Conservation (phyloP, 257 asterid genomes). For the Echium plantagineum region DNA sequence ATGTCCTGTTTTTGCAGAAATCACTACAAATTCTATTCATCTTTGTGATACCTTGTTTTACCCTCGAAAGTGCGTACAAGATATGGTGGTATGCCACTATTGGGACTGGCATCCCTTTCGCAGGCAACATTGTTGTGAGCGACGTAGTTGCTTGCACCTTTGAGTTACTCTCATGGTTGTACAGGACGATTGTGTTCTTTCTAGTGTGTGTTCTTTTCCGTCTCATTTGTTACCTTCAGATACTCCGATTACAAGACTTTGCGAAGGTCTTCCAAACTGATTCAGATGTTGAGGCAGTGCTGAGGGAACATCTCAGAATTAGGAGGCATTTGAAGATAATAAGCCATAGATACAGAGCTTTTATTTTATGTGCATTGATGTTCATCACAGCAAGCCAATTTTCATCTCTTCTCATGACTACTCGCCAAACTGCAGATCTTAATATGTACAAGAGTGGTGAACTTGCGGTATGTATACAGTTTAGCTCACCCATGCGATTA, state of each 20-base stretch:
- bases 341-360: constrained; percentile 74
- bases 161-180: constrained; percentile 89
- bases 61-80: constrained; percentile 66
- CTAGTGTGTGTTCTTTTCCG: constrained; percentile 86
- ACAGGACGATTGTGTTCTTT: constrained; percentile 73
- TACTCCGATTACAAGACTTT: constrained; percentile 79
- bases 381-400: constrained; percentile 75
- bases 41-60: constrained; percentile 77
- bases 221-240: constrained; percentile 78
- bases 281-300: constrained; percentile 63
- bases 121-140: constrained; percentile 66
- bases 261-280: constrained; percentile 58
- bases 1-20: constrained; percentile 37
- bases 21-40: constrained; percentile 65
- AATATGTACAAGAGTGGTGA: constrained; percentile 58
- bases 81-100: constrained; percentile 91
- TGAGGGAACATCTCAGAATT: constrained; percentile 75
- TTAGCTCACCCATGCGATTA: too few species aligned
- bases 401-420: constrained; percentile 73
- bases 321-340: constrained; percentile 72
- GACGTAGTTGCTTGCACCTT: constrained; percentile 67
- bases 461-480: constrained; percentile 51
- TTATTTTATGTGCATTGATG: constrained; percentile 58
- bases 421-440: constrained; percentile 49
- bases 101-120: constrained; percentile 71